These are phyloP conservation scores for Candida saitoana DNA, from an alignment of 805 yeast species.

Conservation along the genomic window DNA sequence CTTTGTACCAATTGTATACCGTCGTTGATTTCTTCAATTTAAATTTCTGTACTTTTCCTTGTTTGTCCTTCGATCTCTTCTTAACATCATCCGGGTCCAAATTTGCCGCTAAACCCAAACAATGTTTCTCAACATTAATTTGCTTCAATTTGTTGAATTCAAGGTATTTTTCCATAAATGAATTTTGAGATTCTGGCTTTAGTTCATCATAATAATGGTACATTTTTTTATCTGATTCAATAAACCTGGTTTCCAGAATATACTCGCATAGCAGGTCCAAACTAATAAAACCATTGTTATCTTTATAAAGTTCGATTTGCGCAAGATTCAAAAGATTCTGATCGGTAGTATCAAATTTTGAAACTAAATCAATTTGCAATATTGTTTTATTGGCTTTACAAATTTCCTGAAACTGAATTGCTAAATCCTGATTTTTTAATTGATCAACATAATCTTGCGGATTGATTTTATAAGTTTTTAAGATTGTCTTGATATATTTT, in stretches of 20 bases:
- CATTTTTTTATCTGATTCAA: slow-evolving; percentile 4
- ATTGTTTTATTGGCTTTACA: slow-evolving; percentile 2
- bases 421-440: background rate
- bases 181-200: slow-evolving; percentile 9
- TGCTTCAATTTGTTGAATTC: slow-evolving; percentile 23
- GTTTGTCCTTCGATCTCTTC: slow-evolving; percentile 3
- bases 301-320: slow-evolving; percentile 7
- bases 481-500: slow-evolving; percentile 6
- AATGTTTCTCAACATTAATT: slow-evolving; percentile 22
- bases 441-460: background rate
- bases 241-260: slow-evolving; percentile 15
- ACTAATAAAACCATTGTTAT: slow-evolving; percentile 18
- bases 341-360: slow-evolving; percentile 2
- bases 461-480: slow-evolving; percentile 6
- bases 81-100: slow-evolving; percentile 4
- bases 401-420: slow-evolving; percentile 3
- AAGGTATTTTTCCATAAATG: slow-evolving; percentile 23
- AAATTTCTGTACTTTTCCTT: slow-evolving; percentile 2
- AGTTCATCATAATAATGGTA: slow-evolving; percentile 20
- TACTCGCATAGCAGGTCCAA: slow-evolving; percentile 20
- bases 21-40: slow-evolving; percentile 8
- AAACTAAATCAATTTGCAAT: background rate
- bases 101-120: slow-evolving; percentile 14
- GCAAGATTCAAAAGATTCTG: background rate
- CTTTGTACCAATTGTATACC: slow-evolving; percentile 13